Evolutionary conservation across 352 stramenopile genomes (phyloP).

Genomic region (Blastocystis sp.): DNA sequence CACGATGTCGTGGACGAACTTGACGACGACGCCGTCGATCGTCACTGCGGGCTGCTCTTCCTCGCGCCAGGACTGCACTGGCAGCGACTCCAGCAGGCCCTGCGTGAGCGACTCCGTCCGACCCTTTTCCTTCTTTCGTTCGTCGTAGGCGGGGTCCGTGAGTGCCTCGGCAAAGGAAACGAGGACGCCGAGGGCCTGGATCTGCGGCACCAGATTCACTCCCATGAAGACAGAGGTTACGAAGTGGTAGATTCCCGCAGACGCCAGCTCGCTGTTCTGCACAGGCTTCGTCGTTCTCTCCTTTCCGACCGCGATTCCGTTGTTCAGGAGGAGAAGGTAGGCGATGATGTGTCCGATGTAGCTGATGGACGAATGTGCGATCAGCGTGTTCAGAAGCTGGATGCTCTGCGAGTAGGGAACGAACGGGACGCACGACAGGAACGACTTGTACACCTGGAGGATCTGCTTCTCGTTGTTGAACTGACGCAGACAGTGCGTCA

Average conservation of each 20-base stretch:
- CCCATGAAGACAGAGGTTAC: constrained; percentile 13
- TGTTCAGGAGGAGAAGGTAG: constrained; percentile 37
- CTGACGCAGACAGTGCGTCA: neutral
- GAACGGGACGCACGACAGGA: constrained; percentile 31
- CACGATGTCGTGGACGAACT: constrained; percentile 19
- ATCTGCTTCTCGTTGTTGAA: constrained; percentile 12
- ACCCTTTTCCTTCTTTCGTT: neutral
- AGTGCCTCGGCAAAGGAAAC: constrained; percentile 7
- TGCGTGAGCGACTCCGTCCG: neutral
- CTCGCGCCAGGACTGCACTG: neutral
- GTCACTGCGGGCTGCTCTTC: neutral
- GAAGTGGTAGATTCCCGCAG: neutral
- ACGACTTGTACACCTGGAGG: constrained; percentile 28
- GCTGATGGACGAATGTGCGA: neutral
- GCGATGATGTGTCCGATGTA: constrained; percentile 39
- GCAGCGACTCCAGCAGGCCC: neutral
- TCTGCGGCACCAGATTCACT: neutral
- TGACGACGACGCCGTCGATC: neutral
- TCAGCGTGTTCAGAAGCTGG: constrained; percentile 8
- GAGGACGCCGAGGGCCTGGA: constrained; percentile 32
- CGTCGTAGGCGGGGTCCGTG: neutral
- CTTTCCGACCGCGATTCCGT: neutral
- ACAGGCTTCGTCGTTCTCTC: neutral
- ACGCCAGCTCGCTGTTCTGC: neutral
- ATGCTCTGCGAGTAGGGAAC: constrained; percentile 45